Evolutionary conservation across 2,329 filamentous ascomycete genomes (phyloP).

Genomic region (Beauveria sp.): DNA sequence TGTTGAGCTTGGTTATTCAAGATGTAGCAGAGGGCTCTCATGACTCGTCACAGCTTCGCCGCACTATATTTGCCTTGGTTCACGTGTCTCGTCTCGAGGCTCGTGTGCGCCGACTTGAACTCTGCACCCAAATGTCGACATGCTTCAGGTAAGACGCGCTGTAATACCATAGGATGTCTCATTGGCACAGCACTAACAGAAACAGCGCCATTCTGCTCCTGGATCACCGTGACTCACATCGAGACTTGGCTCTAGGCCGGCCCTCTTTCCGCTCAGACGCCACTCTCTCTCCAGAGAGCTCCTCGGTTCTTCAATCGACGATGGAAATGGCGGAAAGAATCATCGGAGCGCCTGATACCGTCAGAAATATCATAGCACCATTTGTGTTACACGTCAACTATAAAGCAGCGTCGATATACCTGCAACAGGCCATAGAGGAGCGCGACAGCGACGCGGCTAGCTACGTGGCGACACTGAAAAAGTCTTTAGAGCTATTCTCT

Average conservation of each 20-base stretch:
- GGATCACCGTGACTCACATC: not conserved
- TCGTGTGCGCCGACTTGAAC: conserved; percentile 9
- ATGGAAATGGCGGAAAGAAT: conserved; percentile 3
- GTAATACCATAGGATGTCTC: not conserved
- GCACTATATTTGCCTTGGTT: conserved; percentile 13
- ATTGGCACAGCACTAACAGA: not conserved
- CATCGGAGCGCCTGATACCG: not conserved
- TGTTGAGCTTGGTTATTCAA: conserved; percentile 13
- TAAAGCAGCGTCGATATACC: conserved; percentile 2
- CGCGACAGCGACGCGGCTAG: not conserved
- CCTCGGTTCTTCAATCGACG: not conserved
- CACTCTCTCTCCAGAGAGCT: not conserved
- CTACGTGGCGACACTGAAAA: not conserved
- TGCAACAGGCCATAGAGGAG: not conserved
- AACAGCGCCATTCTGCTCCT: conserved; percentile 1
- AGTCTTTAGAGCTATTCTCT: not conserved
- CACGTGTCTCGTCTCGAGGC: conserved; percentile 12
- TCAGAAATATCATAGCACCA: not conserved
- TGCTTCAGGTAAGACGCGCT: conserved; percentile 13
- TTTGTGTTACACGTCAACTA: conserved; percentile 8
- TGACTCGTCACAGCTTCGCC: conserved; percentile 11
- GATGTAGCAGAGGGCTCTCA: conserved; percentile 5
- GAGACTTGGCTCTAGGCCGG: not conserved
- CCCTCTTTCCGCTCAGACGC: not conserved
- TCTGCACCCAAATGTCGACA: conserved; percentile 15